Conservation (phyloP, 495 filamentous ascomycete species). For the Talaromyces trachyspermus region DNA sequence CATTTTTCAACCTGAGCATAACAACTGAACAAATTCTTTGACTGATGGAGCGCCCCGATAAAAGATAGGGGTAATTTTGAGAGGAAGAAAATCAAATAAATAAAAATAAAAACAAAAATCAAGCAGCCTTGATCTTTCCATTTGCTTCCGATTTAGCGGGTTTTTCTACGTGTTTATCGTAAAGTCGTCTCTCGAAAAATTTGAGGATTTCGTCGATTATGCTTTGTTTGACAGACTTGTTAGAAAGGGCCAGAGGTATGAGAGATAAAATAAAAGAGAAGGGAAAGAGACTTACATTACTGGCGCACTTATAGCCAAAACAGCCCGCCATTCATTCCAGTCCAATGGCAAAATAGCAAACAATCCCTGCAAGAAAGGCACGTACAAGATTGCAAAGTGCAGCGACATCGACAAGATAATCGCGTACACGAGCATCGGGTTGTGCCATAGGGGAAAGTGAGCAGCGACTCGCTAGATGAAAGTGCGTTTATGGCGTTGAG, state of each 20-base stretch:
- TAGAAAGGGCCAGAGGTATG: no score
- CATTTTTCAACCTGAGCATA: no score
- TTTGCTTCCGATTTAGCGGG: background rate
- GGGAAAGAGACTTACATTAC: constrained; percentile 68
- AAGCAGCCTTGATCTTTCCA: constrained; percentile 4
- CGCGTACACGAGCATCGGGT: constrained; percentile 95
- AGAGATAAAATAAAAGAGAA: background rate
- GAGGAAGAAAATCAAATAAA: no score
- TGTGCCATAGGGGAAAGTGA: constrained; percentile 94
- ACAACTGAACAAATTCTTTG: no score
- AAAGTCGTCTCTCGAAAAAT: constrained; percentile 62
- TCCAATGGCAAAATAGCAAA: constrained; percentile 91
- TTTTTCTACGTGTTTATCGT: constrained; percentile 18
- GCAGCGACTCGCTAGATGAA: constrained; percentile 86
- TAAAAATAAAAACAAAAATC: no score
- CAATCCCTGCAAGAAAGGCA: constrained; percentile 76
- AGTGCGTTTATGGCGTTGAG: constrained; percentile 99
- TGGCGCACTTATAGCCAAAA: constrained; percentile 79
- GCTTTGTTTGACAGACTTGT: constrained; percentile 35
- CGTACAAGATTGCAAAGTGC: constrained; percentile 92
- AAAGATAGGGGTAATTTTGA: no score
- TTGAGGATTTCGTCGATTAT: constrained; percentile 88
- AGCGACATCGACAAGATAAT: constrained; percentile 91
- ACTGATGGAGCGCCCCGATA: no score
- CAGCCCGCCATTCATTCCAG: constrained; percentile 88